These are phyloP conservation scores for Protostelium mycophagum DNA, from an alignment of 78 protist species.

Conservation along the genomic window DNA sequence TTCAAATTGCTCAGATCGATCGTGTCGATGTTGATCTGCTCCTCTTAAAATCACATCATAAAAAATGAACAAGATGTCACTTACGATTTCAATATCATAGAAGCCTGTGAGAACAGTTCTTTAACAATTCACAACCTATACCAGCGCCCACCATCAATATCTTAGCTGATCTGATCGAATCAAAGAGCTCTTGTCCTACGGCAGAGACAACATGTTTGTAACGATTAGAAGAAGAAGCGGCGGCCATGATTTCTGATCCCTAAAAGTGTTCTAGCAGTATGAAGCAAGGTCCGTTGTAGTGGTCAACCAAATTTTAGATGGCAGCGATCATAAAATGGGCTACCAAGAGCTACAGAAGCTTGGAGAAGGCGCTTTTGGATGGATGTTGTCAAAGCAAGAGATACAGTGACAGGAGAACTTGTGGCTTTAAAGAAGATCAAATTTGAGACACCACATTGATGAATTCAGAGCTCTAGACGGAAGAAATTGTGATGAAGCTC, in stretches of 20 bases:
- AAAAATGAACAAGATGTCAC: not conserved
- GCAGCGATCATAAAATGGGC: too few species aligned
- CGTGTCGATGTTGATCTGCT: constrained; percentile 96
- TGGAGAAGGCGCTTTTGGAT: constrained; percentile 99
- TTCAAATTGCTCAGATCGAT: constrained; percentile 98
- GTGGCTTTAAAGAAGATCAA: constrained; percentile 97
- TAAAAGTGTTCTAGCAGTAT: too few species aligned
- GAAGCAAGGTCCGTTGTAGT: too few species aligned
- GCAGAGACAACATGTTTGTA: constrained; percentile 9
- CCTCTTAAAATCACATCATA: not conserved
- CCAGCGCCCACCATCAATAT: constrained; percentile 99
- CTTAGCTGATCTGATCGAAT: constrained; percentile 37
- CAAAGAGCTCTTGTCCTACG: constrained; percentile 27
- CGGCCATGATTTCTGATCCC: too few species aligned
- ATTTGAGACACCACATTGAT: constrained; percentile 96
- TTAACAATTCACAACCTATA: constrained; percentile 98
- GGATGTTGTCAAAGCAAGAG: constrained; percentile 95
- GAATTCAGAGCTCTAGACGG: not conserved
- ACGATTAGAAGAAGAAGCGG: not conserved
- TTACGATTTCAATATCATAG: constrained; percentile 75
- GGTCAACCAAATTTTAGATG: too few species aligned
- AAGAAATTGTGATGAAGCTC: not conserved
- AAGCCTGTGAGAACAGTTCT: constrained; percentile 97
- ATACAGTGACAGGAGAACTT: constrained; percentile 64
- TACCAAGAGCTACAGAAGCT: constrained; percentile 87